phyloP scores from a whole-genome alignment of 1,284 basidiomycete species.

The Crepidotus sp. region DNA sequence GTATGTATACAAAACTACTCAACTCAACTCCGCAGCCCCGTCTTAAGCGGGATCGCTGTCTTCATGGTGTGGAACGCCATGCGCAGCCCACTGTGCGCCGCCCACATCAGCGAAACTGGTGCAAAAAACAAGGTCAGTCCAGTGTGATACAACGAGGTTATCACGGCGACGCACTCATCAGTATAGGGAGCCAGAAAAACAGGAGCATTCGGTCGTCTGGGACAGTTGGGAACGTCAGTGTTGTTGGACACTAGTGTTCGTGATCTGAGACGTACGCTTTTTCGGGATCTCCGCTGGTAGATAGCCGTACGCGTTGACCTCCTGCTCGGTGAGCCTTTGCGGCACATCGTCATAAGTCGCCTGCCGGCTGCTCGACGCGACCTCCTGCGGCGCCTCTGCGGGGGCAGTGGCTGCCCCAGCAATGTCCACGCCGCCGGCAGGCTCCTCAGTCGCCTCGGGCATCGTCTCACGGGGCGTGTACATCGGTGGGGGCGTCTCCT shows the following conservation, averaged over 20 bases:
- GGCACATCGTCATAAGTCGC: slow-evolving; percentile 39
- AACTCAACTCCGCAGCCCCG: slow-evolving; percentile 23
- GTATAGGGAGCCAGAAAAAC: slow-evolving; percentile 89
- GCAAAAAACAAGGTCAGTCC: slow-evolving; percentile 7
- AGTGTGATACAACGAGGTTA: neutral
- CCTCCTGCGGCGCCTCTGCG: slow-evolving; percentile 24
- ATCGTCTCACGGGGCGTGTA: slow-evolving; percentile 50
- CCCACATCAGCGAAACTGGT: slow-evolving; percentile 61
- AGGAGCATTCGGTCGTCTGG: slow-evolving; percentile 88
- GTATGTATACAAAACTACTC: slow-evolving; percentile 6
- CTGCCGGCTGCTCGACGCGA: slow-evolving; percentile 30
- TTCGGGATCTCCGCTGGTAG: slow-evolving; percentile 50
- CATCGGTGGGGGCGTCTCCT: slow-evolving; percentile 54
- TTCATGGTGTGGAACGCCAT: slow-evolving; percentile 48
- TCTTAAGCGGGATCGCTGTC: slow-evolving; percentile 41
- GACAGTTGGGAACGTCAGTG: slow-evolving; percentile 9
- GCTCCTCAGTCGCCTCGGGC: slow-evolving; percentile 21
- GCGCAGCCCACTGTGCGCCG: slow-evolving; percentile 48
- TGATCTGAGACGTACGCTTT: slow-evolving; percentile 55
- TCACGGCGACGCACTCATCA: slow-evolving; percentile 54
- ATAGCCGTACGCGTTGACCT: slow-evolving; percentile 60
- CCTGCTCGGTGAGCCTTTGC: slow-evolving; percentile 46
- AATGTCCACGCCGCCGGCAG: slow-evolving; percentile 12
- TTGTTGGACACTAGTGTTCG: no score
- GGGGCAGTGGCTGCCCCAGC: slow-evolving; percentile 16